Conservation (phyloP, 208 protist species). For the Trypanosomatidae sp. region DNA sequence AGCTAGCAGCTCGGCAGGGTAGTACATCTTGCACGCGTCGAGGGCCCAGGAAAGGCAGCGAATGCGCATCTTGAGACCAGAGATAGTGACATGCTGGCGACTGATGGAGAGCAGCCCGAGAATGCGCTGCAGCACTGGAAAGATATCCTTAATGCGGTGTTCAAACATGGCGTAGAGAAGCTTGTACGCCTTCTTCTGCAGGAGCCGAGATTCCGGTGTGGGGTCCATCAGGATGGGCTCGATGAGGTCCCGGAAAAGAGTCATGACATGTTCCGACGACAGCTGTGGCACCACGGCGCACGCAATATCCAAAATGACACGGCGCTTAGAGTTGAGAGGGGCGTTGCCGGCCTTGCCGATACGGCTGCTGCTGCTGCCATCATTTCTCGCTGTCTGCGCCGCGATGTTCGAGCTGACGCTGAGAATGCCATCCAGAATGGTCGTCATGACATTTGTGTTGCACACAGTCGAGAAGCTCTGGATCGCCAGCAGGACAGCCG, state of each 20-base stretch:
- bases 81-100: conserved; percentile 79
- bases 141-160: conserved; percentile 77
- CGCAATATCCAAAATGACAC: conserved; percentile 85
- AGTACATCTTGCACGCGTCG: conserved; percentile 89
- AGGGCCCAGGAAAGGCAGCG: conserved; percentile 85
- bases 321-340: conserved; percentile 71
- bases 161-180: conserved; percentile 87
- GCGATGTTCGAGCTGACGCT: conserved; percentile 70
- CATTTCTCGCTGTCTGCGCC: conserved; percentile 3
- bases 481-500: conserved; percentile 79
- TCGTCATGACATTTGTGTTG: conserved; percentile 75
- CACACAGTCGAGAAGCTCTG: conserved; percentile 86
- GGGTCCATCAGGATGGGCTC: conserved; percentile 85
- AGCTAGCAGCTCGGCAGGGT: conserved; percentile 52
- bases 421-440: conserved; percentile 81
- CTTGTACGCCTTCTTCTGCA: conserved; percentile 93
- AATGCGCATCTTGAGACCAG: conserved; percentile 86
- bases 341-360: conserved; percentile 26
- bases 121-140: conserved; percentile 67
- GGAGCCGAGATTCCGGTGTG: conserved; percentile 65
- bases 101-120: conserved; percentile 71
- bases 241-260: conserved; percentile 73
- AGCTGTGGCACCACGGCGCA: conserved; percentile 79
- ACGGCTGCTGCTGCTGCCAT: neutral
- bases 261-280: conserved; percentile 50